phyloP scores from a whole-genome alignment of 2,329 filamentous ascomycete genomes.

The Cercospora zeina region DNA sequence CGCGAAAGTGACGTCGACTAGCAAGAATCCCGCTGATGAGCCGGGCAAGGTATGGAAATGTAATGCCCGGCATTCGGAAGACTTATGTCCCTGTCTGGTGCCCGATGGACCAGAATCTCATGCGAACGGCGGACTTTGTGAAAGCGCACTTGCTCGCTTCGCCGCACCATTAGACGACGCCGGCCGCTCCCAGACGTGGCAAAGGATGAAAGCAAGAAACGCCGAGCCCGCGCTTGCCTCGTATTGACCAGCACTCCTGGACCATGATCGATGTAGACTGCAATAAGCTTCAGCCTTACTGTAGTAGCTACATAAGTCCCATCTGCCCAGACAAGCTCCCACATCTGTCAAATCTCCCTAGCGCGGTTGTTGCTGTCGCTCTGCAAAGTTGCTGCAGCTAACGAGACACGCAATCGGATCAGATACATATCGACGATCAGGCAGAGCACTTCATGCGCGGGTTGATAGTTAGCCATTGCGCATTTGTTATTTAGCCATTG shows the following conservation, averaged over 20 bases:
- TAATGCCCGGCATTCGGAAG: not conserved
- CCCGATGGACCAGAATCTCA: not conserved
- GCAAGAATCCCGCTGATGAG: not conserved
- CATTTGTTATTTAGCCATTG: too few species aligned
- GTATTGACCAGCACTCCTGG: constrained; percentile 1
- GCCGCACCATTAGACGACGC: not conserved
- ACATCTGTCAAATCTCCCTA: not conserved
- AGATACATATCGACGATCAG: not conserved
- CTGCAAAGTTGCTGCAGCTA: constrained; percentile 6
- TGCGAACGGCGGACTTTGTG: not conserved
- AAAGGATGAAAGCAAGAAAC: not conserved
- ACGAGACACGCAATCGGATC: not conserved
- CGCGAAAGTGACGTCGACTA: not conserved
- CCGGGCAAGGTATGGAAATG: not conserved
- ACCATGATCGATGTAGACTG: not conserved
- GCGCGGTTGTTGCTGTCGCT: not conserved
- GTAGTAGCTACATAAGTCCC: not conserved
- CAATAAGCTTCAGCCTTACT: not conserved
- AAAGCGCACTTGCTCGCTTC: not conserved
- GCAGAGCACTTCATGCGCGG: not conserved
- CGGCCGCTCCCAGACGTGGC: not conserved
- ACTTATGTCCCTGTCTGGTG: not conserved
- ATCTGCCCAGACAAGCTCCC: not conserved
- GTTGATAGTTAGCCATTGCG: too few species aligned
- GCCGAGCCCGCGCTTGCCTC: not conserved